Conservation (phyloP, 140 eudicot species). For the Cichorium intybus region DNA sequence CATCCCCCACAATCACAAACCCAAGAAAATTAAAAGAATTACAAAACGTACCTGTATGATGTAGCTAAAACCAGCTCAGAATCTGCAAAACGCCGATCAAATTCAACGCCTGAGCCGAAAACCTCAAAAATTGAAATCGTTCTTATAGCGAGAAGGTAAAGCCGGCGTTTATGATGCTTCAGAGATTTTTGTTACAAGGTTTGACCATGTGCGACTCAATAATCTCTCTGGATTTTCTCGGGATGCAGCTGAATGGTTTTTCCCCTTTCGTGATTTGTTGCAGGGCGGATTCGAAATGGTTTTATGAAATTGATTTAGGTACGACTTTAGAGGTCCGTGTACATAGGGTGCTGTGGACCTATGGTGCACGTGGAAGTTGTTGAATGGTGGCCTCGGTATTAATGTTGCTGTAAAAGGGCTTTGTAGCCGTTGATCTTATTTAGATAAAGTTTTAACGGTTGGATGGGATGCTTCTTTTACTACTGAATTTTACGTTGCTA, state of each 20-base stretch:
- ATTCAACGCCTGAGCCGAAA: slow-evolving; percentile 9
- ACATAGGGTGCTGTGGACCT: slow-evolving; percentile 7
- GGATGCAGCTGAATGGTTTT: slow-evolving; percentile 15
- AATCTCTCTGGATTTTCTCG: slow-evolving; percentile 16
- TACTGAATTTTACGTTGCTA: slow-evolving; percentile 4
- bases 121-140: background rate
- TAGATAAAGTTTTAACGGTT: background rate
- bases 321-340: slow-evolving; percentile 24
- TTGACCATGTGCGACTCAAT: slow-evolving; percentile 6
- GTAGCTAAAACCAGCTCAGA: slow-evolving; percentile 10
- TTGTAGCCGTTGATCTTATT: slow-evolving; percentile 16
- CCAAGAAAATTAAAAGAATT: background rate
- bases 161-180: slow-evolving; percentile 10
- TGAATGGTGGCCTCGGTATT: slow-evolving; percentile 22
- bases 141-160: background rate
- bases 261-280: slow-evolving; percentile 21
- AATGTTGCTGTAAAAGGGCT: background rate
- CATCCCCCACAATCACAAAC: background rate
- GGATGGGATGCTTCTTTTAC: slow-evolving; percentile 14
- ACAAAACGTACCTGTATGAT: slow-evolving; percentile 4
- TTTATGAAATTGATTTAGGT: slow-evolving; percentile 21
- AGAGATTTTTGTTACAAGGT: background rate
- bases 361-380: slow-evolving; percentile 18
- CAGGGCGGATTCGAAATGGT: slow-evolving; percentile 22
- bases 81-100: slow-evolving; percentile 22